Evolutionary conservation across 1,284 basidiomycete species (phyloP), one percentile per base, ranked within the genome.

Genomic region (Ganoderma leucocontextum): DNA sequence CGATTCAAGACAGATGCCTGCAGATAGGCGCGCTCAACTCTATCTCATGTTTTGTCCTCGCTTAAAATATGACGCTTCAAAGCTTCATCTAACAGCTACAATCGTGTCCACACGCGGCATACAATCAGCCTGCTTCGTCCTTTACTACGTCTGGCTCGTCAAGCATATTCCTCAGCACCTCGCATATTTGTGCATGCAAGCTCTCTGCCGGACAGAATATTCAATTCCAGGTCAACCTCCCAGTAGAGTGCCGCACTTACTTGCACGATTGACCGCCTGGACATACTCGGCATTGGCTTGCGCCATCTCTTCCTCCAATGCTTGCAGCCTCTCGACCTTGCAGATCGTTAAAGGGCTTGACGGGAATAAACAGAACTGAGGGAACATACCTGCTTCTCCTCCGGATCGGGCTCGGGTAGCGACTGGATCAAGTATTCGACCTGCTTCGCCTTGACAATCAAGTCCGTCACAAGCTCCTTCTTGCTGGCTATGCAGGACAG

Each of bases 371-470:
- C 22, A 65, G 63, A 22, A 38, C 5, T 25, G 64, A n/a, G 35
- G 4, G 41, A 33, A 75, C 82, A 52, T 63, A 89, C 92, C 85
- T 93, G 91, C 33, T 83, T 84, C 76, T 92, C 89, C 76, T 94
- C 91, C 4, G 89, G 83, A 75, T 93, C 91, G 2, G 91, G 89
- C 59, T 88, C 86, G 0, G 94, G 93, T 19, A 95, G 78, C 0
- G 90, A 90, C 66, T 92, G 86, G 53, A 95, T 93, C 60, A 95
- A 85, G 72, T 88, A 90, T 74, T 95, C 91, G 57, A 95, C 86
- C 77, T 95, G 93, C 75, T 95, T 95, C 19, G 93, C 93, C 76
- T 95, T 95, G 41, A 89, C 84, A 55, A 95, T 85, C 52, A 95
- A 82, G 74, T 95, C 94, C 22, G 86, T 83, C 4, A 94, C 91